These are phyloP conservation scores for Asclepias syriaca DNA, from an alignment of 257 asterid species.

Conservation along the genomic window DNA sequence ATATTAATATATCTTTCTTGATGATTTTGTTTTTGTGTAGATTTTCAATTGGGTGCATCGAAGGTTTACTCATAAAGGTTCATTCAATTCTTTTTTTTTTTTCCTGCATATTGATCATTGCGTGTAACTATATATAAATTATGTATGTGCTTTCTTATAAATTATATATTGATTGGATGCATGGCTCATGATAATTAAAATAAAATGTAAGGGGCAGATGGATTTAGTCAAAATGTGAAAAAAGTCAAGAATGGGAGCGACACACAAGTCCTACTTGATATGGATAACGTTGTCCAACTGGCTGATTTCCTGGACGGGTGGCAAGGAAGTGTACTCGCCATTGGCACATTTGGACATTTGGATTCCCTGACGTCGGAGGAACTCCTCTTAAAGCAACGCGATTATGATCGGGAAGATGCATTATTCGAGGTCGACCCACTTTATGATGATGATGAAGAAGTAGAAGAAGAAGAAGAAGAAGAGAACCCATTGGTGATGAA, in stretches of 20 bases:
- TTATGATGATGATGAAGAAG: background rate
- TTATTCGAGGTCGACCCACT: background rate
- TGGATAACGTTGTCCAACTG: background rate
- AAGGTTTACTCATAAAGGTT: slow-evolving; percentile 46
- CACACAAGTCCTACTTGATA: background rate
- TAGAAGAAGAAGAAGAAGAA: background rate
- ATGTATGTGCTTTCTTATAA: too few relatives aligned
- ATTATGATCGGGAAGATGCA: background rate
- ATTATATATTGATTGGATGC: too few relatives aligned
- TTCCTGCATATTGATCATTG: too few relatives aligned
- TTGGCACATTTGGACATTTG: slow-evolving; percentile 7
- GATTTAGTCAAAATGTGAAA: background rate
- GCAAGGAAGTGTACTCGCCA: slow-evolving; percentile 1
- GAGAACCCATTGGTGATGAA: background rate
- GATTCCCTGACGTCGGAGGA: background rate
- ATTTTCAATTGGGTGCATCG: slow-evolving; percentile 88
- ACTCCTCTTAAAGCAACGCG: background rate
- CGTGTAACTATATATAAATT: too few relatives aligned
- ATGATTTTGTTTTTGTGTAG: slow-evolving; percentile 20
- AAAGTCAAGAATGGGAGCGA: background rate
- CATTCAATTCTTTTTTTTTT: too few relatives aligned
- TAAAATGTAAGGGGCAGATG: background rate
- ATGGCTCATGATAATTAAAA: too few relatives aligned
- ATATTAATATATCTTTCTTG: background rate
- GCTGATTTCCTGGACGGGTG: background rate